Conservation (phyloP, 106 monocot species). For the Platanthera zijinensis region DNA sequence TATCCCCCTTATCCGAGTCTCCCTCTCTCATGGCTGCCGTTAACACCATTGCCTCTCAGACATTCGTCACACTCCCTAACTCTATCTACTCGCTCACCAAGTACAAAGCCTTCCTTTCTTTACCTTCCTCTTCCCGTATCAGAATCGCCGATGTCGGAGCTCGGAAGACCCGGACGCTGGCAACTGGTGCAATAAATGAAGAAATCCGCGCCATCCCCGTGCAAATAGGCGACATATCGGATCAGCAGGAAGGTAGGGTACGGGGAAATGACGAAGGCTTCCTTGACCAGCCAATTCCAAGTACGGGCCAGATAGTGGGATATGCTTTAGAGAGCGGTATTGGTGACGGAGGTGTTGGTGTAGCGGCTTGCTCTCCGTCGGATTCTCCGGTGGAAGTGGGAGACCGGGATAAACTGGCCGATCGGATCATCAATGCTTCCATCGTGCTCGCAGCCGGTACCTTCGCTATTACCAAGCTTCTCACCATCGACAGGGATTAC, state of each 20-base stretch:
- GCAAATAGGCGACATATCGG: constrained; percentile 20
- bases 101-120: not conserved
- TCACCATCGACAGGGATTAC: constrained; percentile 85
- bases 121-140: not conserved
- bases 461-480: constrained; percentile 75
- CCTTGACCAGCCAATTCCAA: constrained; percentile 4
- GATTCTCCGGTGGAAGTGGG: constrained; percentile 6
- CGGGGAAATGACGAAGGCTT: constrained; percentile 3
- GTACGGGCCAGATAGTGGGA: constrained; percentile 19
- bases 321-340: constrained; percentile 36
- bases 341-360: constrained; percentile 16
- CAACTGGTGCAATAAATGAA: not conserved
- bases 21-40: constrained; percentile 6
- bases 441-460: constrained; percentile 82
- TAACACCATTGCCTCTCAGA: constrained; percentile 6
- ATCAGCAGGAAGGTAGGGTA: constrained; percentile 14
- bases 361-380: not conserved
- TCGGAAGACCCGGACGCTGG: not conserved
- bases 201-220: constrained; percentile 24
- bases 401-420: constrained; percentile 27
- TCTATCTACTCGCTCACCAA: not conserved
- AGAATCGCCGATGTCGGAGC: not conserved
- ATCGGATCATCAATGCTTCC: constrained; percentile 68
- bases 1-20: not conserved
- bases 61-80: constrained; percentile 1